These are phyloP conservation scores for Inga leiocalycina DNA, from an alignment of 306 rosid genomes.

Conservation along the genomic window DNA sequence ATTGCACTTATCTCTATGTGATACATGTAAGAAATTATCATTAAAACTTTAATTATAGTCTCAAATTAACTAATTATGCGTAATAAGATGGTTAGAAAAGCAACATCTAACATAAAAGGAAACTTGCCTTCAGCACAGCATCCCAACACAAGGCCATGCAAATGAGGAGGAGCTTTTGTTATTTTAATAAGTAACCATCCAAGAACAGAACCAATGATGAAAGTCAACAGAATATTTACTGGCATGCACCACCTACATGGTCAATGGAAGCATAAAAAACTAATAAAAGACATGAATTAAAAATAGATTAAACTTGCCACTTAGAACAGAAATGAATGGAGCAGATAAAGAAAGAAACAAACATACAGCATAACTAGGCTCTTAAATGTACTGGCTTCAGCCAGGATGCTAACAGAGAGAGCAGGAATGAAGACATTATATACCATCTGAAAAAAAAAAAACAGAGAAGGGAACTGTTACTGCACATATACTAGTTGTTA, in stretches of 20 bases:
- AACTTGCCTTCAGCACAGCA: slow-evolving; percentile 47
- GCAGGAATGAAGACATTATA: slow-evolving; percentile 41
- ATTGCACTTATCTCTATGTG: no score
- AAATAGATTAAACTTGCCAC: background rate
- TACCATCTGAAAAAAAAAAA: slow-evolving; percentile 27
- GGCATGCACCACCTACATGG: slow-evolving; percentile 58
- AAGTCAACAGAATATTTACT: slow-evolving; percentile 48
- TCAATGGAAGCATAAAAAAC: background rate
- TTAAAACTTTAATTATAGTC: background rate
- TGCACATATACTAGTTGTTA: background rate
- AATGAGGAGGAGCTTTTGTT: slow-evolving; percentile 47
- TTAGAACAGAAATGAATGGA: background rate
- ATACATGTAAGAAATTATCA: background rate
- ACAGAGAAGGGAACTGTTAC: background rate
- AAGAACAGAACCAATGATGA: slow-evolving; percentile 45
- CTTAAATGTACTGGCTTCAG: slow-evolving; percentile 38
- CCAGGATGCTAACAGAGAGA: slow-evolving; percentile 39
- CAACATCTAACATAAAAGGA: background rate
- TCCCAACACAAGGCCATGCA: slow-evolving; percentile 52
- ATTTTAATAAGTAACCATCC: slow-evolving; percentile 49
- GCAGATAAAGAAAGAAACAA: background rate
- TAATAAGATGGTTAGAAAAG: background rate
- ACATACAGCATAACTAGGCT: slow-evolving; percentile 45
- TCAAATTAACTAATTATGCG: background rate
- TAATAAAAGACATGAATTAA: background rate